phyloP scores from a whole-genome alignment of 768 basidiomycete species.

The Suillus ampliporus region DNA sequence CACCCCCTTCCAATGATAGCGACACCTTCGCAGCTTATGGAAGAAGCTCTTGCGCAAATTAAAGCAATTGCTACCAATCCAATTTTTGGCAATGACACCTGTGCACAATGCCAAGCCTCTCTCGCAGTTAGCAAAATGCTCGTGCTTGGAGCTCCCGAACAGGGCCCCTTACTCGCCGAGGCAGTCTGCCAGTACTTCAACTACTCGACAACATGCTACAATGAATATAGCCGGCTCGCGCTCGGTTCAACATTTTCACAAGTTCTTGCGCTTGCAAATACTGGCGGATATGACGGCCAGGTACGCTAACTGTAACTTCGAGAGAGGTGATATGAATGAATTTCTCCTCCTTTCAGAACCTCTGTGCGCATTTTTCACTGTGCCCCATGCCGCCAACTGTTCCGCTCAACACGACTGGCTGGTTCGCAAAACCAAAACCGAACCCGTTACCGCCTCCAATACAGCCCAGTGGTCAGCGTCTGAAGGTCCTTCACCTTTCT shows the following conservation, averaged over 20 bases:
- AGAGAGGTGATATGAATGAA: neutral
- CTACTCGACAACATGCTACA: slow-evolving; percentile 41
- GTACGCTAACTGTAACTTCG: slow-evolving; percentile 25
- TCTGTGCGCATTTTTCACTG: slow-evolving; percentile 44
- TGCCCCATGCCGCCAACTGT: slow-evolving; percentile 47
- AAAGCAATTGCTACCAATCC: slow-evolving; percentile 44
- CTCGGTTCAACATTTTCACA: slow-evolving; percentile 52
- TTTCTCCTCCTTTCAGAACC: neutral
- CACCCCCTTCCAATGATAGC: slow-evolving; percentile 48
- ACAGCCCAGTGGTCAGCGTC: slow-evolving; percentile 47
- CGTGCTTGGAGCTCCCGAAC: slow-evolving; percentile 46
- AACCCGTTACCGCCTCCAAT: slow-evolving; percentile 47
- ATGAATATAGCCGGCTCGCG: slow-evolving; percentile 39
- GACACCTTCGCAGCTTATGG: slow-evolving; percentile 40
- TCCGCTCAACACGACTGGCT: slow-evolving; percentile 49
- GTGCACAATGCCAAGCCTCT: slow-evolving; percentile 45
- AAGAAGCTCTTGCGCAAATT: slow-evolving; percentile 46
- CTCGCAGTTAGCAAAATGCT: slow-evolving; percentile 50
- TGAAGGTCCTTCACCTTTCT: slow-evolving; percentile 55
- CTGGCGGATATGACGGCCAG: slow-evolving; percentile 57
- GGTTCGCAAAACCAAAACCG: slow-evolving; percentile 60
- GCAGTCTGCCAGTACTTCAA: slow-evolving; percentile 50
- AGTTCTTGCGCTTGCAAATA: slow-evolving; percentile 51
- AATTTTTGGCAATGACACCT: slow-evolving; percentile 41
- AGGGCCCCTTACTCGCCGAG: slow-evolving; percentile 47